Conservation (phyloP, 106 monocot genomes). For the Allium cepa region DNA sequence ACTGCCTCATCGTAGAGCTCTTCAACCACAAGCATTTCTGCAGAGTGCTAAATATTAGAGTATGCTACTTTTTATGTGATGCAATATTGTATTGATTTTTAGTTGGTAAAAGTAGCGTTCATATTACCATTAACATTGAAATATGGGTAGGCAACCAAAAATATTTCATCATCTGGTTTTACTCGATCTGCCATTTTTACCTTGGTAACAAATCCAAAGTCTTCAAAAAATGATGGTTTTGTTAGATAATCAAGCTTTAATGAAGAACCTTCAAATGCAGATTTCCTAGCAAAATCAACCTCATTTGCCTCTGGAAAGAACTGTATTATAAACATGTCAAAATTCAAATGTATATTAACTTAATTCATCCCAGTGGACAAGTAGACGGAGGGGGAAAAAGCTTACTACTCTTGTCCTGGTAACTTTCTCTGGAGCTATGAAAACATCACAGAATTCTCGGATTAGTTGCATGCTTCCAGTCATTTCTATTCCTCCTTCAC, state of each 20-base stretch:
- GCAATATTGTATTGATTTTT: too few relatives aligned
- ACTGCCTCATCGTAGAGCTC: constrained; percentile 87
- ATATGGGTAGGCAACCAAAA: constrained; percentile 93
- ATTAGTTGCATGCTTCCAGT: constrained; percentile 85
- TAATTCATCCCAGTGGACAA: too few relatives aligned
- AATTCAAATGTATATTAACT: too few relatives aligned
- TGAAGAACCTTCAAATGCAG: constrained; percentile 59
- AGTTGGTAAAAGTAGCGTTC: too few relatives aligned
- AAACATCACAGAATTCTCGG: constrained; percentile 61
- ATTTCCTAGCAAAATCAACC: constrained; percentile 77
- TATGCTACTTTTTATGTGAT: too few relatives aligned
- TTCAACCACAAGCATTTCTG: constrained; percentile 98
- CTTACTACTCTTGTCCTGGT: constrained; percentile 71
- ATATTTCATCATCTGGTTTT: constrained; percentile 75
- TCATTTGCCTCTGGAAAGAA: constrained; percentile 98
- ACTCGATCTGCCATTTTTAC: constrained; percentile 86
- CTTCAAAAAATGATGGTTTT: constrained; percentile 89
- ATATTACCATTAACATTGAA: constrained; percentile 89
- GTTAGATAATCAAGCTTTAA: constrained; percentile 92
- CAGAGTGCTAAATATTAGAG: neutral
- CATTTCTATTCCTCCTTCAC: constrained; percentile 98
- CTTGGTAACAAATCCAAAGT: constrained; percentile 80
- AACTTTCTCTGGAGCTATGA: constrained; percentile 67
- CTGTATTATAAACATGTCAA: constrained; percentile 17
- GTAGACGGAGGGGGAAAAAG: neutral